A percentile compares a stretch with the other conserved stretches of the same genome.
Evolutionary conservation across 768 basidiomycete species (phyloP).

Genomic region (Gymnopilus dilepis): DNA sequence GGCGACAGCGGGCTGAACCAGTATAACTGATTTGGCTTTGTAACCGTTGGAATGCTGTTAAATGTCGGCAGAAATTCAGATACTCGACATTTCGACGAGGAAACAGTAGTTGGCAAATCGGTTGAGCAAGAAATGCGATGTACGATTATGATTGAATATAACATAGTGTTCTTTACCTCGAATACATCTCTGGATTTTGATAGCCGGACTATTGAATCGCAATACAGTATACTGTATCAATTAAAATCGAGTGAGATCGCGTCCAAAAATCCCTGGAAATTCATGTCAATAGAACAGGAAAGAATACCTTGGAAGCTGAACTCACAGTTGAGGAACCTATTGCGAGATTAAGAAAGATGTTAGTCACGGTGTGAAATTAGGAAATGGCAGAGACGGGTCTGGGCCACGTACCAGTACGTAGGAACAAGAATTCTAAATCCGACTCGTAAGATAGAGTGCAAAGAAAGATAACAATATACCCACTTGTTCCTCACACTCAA

Average conservation of each 20-base stretch:
- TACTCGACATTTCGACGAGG: slow-evolving; percentile 1
- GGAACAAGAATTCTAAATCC: slow-evolving; percentile 63
- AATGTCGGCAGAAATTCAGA: too few species aligned
- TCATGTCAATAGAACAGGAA: slow-evolving; percentile 4
- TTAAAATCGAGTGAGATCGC: slow-evolving; percentile 75
- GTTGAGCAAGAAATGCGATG: background rate
- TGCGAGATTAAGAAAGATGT: slow-evolving; percentile 10
- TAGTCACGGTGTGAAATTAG: slow-evolving; percentile 13
- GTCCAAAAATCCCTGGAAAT: slow-evolving; percentile 70
- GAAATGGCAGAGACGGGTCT: background rate
- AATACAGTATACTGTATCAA: background rate
- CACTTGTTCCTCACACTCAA: slow-evolving; percentile 75
- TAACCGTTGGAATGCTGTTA: too few species aligned
- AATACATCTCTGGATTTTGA: background rate
- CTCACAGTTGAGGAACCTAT: slow-evolving; percentile 74
- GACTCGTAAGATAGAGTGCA: slow-evolving; percentile 2
- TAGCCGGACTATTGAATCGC: slow-evolving; percentile 24
- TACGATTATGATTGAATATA: slow-evolving; percentile 1
- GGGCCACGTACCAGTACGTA: slow-evolving; percentile 59
- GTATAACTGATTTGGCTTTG: too few species aligned
- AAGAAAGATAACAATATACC: slow-evolving; percentile 28
- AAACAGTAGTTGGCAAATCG: slow-evolving; percentile 6
- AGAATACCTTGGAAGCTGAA: slow-evolving; percentile 16
- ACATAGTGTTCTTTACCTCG: slow-evolving; percentile 13
- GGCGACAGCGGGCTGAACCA: too few species aligned